Percentiles rank a stretch among this genome's conserved stretches.
These are phyloP conservation scores for Podospora pseudoanserina DNA, from an alignment of 495 filamentous ascomycete genomes.

Conservation along the genomic window DNA sequence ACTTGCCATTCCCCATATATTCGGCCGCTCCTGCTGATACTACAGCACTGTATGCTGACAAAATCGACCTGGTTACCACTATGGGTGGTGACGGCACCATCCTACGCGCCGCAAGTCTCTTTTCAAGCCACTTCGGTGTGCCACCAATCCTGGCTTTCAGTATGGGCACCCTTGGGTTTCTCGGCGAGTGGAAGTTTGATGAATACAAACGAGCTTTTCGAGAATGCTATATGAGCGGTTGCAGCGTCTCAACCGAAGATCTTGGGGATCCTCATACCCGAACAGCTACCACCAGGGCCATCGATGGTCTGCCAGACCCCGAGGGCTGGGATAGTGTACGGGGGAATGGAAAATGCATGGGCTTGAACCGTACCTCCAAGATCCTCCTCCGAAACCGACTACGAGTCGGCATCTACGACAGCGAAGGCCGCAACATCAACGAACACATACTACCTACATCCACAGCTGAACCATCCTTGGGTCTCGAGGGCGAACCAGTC, in stretches of 20 bases:
- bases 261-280: conserved; percentile 45
- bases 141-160: conserved; percentile 93
- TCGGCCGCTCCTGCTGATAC: conserved; percentile 42
- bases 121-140: conserved; percentile 73
- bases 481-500: not conserved
- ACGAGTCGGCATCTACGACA: conserved; percentile 72
- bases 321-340: conserved; percentile 63
- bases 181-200: conserved; percentile 93
- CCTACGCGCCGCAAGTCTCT: conserved; percentile 83
- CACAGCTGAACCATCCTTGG: conserved; percentile 32
- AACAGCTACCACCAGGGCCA: conserved; percentile 23
- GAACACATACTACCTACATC: conserved; percentile 45
- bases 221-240: conserved; percentile 90
- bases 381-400: conserved; percentile 83
- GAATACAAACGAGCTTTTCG: conserved; percentile 88
- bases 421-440: conserved; percentile 53
- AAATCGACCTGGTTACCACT: conserved; percentile 82
- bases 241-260: conserved; percentile 50
- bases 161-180: conserved; percentile 92
- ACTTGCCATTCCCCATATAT: conserved; percentile 75
- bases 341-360: conserved; percentile 83
- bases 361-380: conserved; percentile 64
- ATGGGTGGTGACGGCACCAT: conserved; percentile 96
- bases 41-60: conserved; percentile 47
- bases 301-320: conserved; percentile 13